Conservation (phyloP, 139 green algal genomes). For the Ettlia oleoabundans region DNA sequence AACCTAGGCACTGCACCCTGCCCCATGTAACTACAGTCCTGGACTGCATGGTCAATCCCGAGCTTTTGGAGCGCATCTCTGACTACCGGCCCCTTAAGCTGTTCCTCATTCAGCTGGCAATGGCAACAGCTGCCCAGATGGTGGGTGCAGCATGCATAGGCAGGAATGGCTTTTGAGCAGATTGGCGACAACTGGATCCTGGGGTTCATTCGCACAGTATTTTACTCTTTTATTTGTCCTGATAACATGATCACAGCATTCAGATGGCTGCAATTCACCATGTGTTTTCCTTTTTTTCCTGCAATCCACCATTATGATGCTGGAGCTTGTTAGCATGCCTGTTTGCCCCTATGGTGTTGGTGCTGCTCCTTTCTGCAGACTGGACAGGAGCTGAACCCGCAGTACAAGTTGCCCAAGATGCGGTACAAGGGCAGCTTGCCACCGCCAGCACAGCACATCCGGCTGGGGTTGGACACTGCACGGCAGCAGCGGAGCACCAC, state of each 20-base stretch:
- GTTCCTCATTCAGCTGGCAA: slow-evolving; percentile 71
- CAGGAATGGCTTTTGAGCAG: not conserved
- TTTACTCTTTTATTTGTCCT: too few species aligned
- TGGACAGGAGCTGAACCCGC: slow-evolving; percentile 60
- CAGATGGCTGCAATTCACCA: too few species aligned
- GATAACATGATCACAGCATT: too few species aligned
- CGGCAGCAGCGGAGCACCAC: not conserved
- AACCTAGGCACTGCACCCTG: too few species aligned
- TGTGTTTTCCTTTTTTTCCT: not conserved
- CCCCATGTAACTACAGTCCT: too few species aligned
- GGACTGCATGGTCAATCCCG: slow-evolving; percentile 73
- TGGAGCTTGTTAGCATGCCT: too few species aligned
- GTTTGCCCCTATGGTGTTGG: too few species aligned
- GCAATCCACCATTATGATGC: too few species aligned
- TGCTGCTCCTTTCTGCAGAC: slow-evolving; percentile 52
- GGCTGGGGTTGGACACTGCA: not conserved
- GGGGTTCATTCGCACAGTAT: too few species aligned
- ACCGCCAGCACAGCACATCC: slow-evolving; percentile 42
- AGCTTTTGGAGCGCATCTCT: slow-evolving; percentile 59
- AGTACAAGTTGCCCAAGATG: slow-evolving; percentile 87
- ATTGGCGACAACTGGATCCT: too few species aligned
- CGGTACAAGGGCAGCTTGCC: slow-evolving; percentile 77
- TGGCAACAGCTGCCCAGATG: slow-evolving; percentile 42
- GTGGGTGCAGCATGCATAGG: not conserved
- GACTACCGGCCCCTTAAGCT: slow-evolving; percentile 62